Conservation (phyloP, 306 rosid species). For the Castanea sativa region DNA sequence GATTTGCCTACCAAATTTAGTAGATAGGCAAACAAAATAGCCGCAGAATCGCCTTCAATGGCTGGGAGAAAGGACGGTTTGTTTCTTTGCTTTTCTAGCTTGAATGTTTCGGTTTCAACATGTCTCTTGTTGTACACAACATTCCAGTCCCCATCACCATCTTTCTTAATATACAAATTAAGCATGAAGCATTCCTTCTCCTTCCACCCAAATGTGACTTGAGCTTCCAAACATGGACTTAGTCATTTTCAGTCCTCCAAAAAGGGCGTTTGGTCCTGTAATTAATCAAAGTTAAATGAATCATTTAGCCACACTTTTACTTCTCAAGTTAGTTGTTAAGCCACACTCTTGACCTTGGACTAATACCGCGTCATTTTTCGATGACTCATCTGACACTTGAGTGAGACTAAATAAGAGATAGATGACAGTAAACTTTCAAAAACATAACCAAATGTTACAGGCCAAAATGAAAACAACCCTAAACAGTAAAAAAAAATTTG, state of each 20-base stretch:
- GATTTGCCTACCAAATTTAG: conserved; percentile 35
- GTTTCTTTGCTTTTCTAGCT: conserved; percentile 42
- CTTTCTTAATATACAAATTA: conserved; percentile 34
- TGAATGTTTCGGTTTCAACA: conserved; percentile 45
- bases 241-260: conserved; percentile 52
- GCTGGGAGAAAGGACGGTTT: conserved; percentile 56
- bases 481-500: too few relatives aligned
- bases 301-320: too few relatives aligned
- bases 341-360: too few relatives aligned
- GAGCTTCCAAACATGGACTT: conserved; percentile 47
- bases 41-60: conserved; percentile 40
- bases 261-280: conserved; percentile 58
- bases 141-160: conserved; percentile 19
- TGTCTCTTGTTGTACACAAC: conserved; percentile 47
- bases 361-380: too few relatives aligned
- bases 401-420: too few relatives aligned
- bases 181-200: conserved; percentile 75
- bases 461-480: too few relatives aligned
- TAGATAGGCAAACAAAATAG: conserved; percentile 45
- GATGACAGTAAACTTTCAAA: too few relatives aligned
- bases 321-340: too few relatives aligned
- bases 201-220: conserved; percentile 60
- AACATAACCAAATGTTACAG: too few relatives aligned
- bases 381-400: too few relatives aligned
- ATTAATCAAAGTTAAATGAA: neutral